Evolutionary conservation across 1,284 basidiomycete genomes (phyloP), one percentile per base, ranked within the genome.

Genomic region (Pseudozyma tsukubaensis): DNA sequence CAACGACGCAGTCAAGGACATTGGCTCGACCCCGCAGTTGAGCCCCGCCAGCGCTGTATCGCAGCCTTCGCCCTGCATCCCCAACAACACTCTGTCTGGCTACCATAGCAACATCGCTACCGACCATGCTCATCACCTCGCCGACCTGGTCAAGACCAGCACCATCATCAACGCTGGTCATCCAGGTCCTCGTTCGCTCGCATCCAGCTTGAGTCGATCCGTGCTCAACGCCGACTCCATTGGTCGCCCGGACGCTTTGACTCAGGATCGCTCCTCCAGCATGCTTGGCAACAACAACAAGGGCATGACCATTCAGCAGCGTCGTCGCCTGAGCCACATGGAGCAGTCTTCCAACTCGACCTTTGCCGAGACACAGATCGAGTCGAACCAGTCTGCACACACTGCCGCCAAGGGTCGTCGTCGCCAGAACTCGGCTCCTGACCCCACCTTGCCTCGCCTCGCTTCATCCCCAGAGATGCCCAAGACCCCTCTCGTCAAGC

Each of bases 221-320:
- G 72, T 75, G 10, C 50, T 66, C 40, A 75, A 58, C 18, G 59
- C 34, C n/a, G 62, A 62, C 7, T 37, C 67, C 13, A 47, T 64
- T 19, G 66, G 62, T 34, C 58, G 62, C 4, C 61, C 65, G 13
- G 57, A 67, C 9, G 44, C 45, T 14, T 21, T 50, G 14, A 11
- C 12, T 9, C 37, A 14, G 42, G 32, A 49, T 2, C 9, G 49
- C 35, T 9, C 44, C 6, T 34, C 42, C 12, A 35, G 34, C 3
- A 11, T 35, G 4, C 40, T 16, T 14, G 13, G 24, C 7, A 47
- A 50, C 3, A 47, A 50, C 3, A 44, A 40, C 42, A 57, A 63
- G 45, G 57, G 57, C 12, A 43, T 75, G 16, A 67, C 72, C 35
- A 71, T 75, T n/a, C 72, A 75, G 32, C 72, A 75, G 49, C 59